Conservation (phyloP, 805 yeast species). For the Wickerhamomyces kurtzmanii region DNA sequence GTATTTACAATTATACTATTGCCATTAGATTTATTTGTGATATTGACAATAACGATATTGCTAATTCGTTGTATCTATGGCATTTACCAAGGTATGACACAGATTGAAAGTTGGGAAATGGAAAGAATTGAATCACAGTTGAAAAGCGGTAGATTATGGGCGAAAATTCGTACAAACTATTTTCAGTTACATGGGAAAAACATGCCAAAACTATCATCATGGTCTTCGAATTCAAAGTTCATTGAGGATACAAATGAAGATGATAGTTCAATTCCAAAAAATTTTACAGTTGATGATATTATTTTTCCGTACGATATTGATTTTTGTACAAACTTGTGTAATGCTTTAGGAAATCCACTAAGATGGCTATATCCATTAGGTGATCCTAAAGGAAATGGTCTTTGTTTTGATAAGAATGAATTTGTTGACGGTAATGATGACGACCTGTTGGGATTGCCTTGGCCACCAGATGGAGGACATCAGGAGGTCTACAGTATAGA, state of each 20-base stretch:
- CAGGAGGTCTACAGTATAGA: conserved; percentile 16
- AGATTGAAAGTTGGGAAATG: conserved; percentile 87
- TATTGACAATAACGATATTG: conserved; percentile 48
- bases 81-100: conserved; percentile 64
- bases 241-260: conserved; percentile 5
- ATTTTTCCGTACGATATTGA: conserved; percentile 84
- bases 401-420: conserved; percentile 45
- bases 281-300: conserved; percentile 50
- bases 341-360: conserved; percentile 51
- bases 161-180: conserved; percentile 34
- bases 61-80: conserved; percentile 51
- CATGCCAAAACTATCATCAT: conserved; percentile 8
- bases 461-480: conserved; percentile 88
- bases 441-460: conserved; percentile 62
- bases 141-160: conserved; percentile 44
- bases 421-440: conserved; percentile 32
- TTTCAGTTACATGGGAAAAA: conserved; percentile 12
- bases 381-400: conserved; percentile 50
- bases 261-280: conserved; percentile 10
- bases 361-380: conserved; percentile 71
- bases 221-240: conserved; percentile 8
- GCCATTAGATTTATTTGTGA: conserved; percentile 49
- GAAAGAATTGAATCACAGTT: conserved; percentile 71
- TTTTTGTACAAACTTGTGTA: conserved; percentile 37
- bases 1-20: conserved; percentile 42